phyloP scores from a whole-genome alignment of 2,329 filamentous ascomycete species.

The Fusarium citri region DNA sequence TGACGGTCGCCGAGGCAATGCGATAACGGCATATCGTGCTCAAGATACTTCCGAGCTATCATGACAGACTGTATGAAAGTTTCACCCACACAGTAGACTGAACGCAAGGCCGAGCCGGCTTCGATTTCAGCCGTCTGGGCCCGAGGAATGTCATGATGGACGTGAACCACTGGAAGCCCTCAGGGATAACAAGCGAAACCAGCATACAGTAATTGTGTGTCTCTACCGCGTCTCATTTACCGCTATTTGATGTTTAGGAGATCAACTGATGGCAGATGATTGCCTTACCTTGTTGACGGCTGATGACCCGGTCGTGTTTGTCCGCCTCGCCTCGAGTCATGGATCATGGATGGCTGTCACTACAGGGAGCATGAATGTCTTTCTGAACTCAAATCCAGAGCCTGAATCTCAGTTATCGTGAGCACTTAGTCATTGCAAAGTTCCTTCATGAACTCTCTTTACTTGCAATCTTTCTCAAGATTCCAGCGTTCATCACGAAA shows the following conservation, averaged over 20 bases:
- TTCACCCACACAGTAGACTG: neutral
- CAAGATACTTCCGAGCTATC: constrained; percentile 43
- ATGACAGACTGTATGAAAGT: constrained; percentile 40
- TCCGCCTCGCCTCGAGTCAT: constrained; percentile 38
- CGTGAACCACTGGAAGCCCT: neutral
- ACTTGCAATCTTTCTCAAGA: neutral
- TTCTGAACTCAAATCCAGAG: constrained; percentile 1
- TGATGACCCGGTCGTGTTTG: constrained; percentile 27
- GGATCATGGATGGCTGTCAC: constrained; percentile 27
- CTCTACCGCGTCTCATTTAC: constrained; percentile 2
- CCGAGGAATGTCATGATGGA: constrained; percentile 24
- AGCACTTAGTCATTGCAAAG: too few species aligned
- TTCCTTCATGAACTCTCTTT: neutral
- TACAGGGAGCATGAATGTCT: constrained; percentile 18
- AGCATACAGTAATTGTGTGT: neutral
- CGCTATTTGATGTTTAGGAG: constrained; percentile 9
- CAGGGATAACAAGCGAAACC: neutral
- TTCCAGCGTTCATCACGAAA: neutral
- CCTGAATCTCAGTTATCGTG: neutral
- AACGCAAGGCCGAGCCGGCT: constrained; percentile 26
- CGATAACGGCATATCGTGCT: constrained; percentile 47
- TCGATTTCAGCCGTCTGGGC: constrained; percentile 27
- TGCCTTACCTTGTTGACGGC: constrained; percentile 35
- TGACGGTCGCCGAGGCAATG: constrained; percentile 50
- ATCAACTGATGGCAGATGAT: constrained; percentile 21